Evolutionary conservation across 257 asterid genomes (phyloP).

Genomic region (Plantago major): DNA sequence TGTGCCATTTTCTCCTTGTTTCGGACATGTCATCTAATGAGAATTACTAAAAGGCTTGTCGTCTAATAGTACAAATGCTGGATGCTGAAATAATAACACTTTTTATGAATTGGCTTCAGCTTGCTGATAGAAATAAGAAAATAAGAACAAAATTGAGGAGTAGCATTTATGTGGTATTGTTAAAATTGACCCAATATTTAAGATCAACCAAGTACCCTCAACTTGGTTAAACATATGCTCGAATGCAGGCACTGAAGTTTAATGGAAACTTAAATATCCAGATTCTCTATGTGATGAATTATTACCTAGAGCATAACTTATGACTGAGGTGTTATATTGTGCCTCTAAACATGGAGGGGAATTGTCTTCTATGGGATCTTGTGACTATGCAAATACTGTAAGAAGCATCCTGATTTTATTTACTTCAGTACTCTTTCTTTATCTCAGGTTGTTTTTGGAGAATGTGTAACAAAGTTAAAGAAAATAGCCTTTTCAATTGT

Average conservation of each 20-base stretch:
- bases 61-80: conserved; percentile 2
- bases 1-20: neutral
- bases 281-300: neutral
- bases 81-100: conserved; percentile 4
- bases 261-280: neutral
- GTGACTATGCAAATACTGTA: neutral
- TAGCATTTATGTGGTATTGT: conserved; percentile 12
- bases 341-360: conserved; percentile 4
- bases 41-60: conserved; percentile 10
- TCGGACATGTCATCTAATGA: neutral
- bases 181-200: neutral
- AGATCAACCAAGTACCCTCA: neutral
- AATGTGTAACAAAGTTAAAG: conserved; percentile 23
- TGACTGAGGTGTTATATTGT: neutral
- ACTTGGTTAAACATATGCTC: neutral
- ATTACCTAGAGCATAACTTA: neutral
- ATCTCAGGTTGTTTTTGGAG: conserved; percentile 38
- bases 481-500: conserved; percentile 5
- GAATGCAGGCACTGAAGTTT: conserved; percentile 11
- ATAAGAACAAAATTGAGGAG: neutral
- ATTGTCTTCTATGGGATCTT: neutral
- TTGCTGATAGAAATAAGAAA: neutral
- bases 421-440: conserved; percentile 6
- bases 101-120: conserved; percentile 2
- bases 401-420: conserved; percentile 15